Base-by-base conservation (phyloP, 2,329 filamentous ascomycete genomes). In the Aspergillus fumigatus region DNA sequence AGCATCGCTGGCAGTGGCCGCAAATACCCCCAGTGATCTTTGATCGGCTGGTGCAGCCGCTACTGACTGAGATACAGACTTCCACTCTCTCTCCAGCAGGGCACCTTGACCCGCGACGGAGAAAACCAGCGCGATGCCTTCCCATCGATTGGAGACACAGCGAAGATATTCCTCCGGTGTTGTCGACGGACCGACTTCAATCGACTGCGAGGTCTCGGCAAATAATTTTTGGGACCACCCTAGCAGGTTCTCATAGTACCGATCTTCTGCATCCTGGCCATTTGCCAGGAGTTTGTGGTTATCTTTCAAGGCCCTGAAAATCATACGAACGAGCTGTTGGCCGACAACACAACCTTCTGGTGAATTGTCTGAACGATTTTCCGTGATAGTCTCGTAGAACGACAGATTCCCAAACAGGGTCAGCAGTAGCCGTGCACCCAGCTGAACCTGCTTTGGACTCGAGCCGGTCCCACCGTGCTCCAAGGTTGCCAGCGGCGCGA, bases 1-100 rank as follows among this genome's bases (percentile, higher is more conserved):
- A 14, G 63, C 53, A 27, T 77, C 73, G 4, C 68, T 67, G 5
- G 69, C 64, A 45, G 58, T 59, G 5, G 62, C 56, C 1, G 60
- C 48, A n/a, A 57, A 50, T 8, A 54, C 40, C 3, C 52, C 51
- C 1, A 62, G 41, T 5, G 54, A 51, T 43, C 54, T 59, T 17
- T 63, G 52, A 48, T 60, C 52, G 45, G 58, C 8, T 54, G 43
- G 27, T 45, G 57, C 9, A 55, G 55, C 50, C 19, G 23, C 48
- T 55, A 55, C 45, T 40, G 40, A 23, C 25, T 52, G 27, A 27
- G 40, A 54, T n/a, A 52, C 32, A 14, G 49, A 47, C 23, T 45
- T 51, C 48, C 51, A 55, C 26, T 57, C 55, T 11, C 55, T 47
- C 32, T 57, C 51, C 25, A 59, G 55, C 43, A 56, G 58, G 21